Evolutionary conservation across 2,329 filamentous ascomycete species (phyloP).

Genomic region (Basipetospora chlamydospora): DNA sequence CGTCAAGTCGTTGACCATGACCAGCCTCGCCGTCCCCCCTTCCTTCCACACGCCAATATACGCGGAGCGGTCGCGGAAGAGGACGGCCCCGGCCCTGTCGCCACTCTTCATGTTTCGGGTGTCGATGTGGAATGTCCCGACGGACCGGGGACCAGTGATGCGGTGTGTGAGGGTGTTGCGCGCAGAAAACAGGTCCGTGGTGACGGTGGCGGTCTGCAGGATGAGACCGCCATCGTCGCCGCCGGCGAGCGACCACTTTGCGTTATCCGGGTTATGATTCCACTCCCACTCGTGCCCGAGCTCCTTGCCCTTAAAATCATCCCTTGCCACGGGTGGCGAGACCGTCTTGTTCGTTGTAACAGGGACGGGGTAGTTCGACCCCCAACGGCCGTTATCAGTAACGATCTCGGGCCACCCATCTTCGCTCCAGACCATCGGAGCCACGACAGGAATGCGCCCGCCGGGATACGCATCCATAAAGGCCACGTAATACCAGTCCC

Average conservation of each 20-base stretch:
- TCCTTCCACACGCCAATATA: slow-evolving; percentile 34
- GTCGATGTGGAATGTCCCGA: slow-evolving; percentile 34
- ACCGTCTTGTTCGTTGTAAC: slow-evolving; percentile 13
- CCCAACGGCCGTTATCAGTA: slow-evolving; percentile 28
- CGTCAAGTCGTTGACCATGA: slow-evolving; percentile 15
- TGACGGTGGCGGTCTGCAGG: slow-evolving; percentile 33
- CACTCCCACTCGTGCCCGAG: slow-evolving; percentile 35
- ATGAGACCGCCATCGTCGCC: slow-evolving; percentile 15
- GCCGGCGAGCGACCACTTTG: slow-evolving; percentile 26
- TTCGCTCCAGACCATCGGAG: slow-evolving; percentile 31
- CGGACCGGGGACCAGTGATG: slow-evolving; percentile 28
- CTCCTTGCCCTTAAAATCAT: slow-evolving; percentile 21
- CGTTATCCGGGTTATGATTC: slow-evolving; percentile 44
- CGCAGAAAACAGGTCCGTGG: slow-evolving; percentile 29
- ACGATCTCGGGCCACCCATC: slow-evolving; percentile 34
- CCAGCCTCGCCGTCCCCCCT: slow-evolving; percentile 14
- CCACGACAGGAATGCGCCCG: slow-evolving; percentile 38
- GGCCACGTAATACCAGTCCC: slow-evolving; percentile 42
- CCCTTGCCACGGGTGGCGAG: slow-evolving; percentile 16
- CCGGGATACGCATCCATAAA: slow-evolving; percentile 39
- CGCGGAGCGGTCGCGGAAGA: slow-evolving; percentile 36
- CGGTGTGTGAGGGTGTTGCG: slow-evolving; percentile 31
- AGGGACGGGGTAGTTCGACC: slow-evolving; percentile 22
- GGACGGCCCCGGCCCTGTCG: slow-evolving; percentile 33
- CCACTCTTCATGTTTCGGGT: slow-evolving; percentile 31